These are phyloP conservation scores for Globisporangium splendens DNA, from an alignment of 352 stramenopile species.

Conservation along the genomic window DNA sequence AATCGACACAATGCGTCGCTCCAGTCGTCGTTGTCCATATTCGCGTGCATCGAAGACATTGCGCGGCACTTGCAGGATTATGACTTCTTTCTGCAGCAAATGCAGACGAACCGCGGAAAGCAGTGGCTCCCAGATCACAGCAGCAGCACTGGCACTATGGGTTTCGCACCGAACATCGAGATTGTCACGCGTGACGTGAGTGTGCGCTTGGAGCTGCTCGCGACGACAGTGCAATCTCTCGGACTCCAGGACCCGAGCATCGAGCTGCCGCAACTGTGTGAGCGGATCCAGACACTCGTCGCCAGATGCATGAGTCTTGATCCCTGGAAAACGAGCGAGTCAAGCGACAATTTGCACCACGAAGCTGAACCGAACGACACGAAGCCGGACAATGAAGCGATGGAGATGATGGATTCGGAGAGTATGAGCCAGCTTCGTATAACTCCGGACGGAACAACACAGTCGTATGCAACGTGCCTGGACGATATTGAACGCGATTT, in stretches of 20 bases:
- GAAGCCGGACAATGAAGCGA: background rate
- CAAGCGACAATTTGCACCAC: background rate
- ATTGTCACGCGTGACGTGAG: conserved; percentile 28
- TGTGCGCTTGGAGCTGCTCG: conserved; percentile 30
- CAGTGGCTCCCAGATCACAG: conserved; percentile 3
- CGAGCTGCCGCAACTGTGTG: conserved; percentile 33
- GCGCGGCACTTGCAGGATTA: conserved; percentile 64
- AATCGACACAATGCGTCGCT: conserved; percentile 16
- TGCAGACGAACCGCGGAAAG: conserved; percentile 18
- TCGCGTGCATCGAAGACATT: conserved; percentile 48
- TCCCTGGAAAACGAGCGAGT: conserved; percentile 9
- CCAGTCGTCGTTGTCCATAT: conserved; percentile 28
- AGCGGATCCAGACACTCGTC: conserved; percentile 1
- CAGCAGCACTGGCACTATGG: background rate
- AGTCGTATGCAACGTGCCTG: conserved; percentile 21
- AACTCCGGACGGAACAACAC: no score
- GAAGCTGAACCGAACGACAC: background rate
- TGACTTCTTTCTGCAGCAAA: conserved; percentile 39
- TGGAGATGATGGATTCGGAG: no score
- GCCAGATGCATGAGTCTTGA: conserved; percentile 18
- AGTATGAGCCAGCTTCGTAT: no score
- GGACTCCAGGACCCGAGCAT: conserved; percentile 23
- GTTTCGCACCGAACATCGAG: conserved; percentile 21
- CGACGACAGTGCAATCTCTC: conserved; percentile 23
- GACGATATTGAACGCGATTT: conserved; percentile 26